Conservation (phyloP, 495 filamentous ascomycete species). For the Penicillium alfredii region DNA sequence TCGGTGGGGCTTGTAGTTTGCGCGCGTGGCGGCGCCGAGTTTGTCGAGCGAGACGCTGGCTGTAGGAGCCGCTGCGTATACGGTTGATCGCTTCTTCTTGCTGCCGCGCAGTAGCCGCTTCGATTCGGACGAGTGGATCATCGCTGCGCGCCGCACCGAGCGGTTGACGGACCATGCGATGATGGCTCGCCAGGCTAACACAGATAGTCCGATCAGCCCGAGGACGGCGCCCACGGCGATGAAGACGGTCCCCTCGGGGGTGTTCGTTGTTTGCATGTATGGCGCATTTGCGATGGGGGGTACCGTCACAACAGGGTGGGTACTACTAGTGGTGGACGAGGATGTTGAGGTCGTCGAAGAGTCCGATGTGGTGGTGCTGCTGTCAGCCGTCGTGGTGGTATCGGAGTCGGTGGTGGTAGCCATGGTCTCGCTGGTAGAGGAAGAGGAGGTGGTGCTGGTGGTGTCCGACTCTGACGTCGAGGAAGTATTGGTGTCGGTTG, state of each 20-base stretch:
- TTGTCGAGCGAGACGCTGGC: slow-evolving; percentile 56
- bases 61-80: slow-evolving; percentile 26
- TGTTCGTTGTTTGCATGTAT: slow-evolving; percentile 88
- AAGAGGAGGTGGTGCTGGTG: slow-evolving; percentile 11
- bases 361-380: slow-evolving; percentile 3
- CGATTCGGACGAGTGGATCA: slow-evolving; percentile 63
- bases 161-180: slow-evolving; percentile 91
- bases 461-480: slow-evolving; percentile 13
- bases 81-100: slow-evolving; percentile 36
- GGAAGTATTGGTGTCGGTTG: slow-evolving; percentile 12
- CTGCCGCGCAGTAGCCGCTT: slow-evolving; percentile 58
- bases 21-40: slow-evolving; percentile 34
- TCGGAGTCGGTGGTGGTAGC: slow-evolving; percentile 1
- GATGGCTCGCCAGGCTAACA: slow-evolving; percentile 82
- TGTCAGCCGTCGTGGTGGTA: slow-evolving; percentile 2
- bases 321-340: slow-evolving; percentile 20
- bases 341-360: slow-evolving; percentile 11
- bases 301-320: slow-evolving; percentile 49
- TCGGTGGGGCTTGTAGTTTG: slow-evolving; percentile 38
- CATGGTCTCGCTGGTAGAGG: too few relatives aligned
- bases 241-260: slow-evolving; percentile 93
- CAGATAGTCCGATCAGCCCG: slow-evolving; percentile 68
- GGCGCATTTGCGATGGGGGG: slow-evolving; percentile 81
- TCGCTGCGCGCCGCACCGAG: slow-evolving; percentile 71
- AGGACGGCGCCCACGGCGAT: slow-evolving; percentile 87